phyloP scores from a whole-genome alignment of 139 green algal species.

The Choricystis sp. region DNA sequence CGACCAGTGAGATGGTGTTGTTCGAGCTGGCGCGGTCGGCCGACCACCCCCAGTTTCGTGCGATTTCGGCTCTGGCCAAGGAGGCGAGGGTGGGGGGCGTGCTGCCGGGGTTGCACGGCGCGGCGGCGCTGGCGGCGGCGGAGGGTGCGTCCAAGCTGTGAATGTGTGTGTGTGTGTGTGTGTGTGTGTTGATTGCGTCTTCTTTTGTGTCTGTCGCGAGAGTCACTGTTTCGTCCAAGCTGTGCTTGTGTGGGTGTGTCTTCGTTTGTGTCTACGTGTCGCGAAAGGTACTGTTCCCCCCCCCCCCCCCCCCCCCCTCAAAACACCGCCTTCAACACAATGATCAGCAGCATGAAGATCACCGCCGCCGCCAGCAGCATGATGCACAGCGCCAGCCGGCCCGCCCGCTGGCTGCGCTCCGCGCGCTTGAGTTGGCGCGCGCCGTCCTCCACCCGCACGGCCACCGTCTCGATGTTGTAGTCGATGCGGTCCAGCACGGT shows the following conservation, averaged over 20 bases:
- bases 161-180: too few species aligned
- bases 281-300: too few species aligned
- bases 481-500: constrained; percentile 91
- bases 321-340: constrained; percentile 16
- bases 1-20: constrained; percentile 36
- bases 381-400: constrained; percentile 72
- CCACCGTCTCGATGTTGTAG: constrained; percentile 70
- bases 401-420: constrained; percentile 76
- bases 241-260: neutral
- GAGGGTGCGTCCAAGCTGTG: too few species aligned
- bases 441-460: constrained; percentile 62
- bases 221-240: too few species aligned
- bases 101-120: neutral
- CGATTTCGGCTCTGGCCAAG: constrained; percentile 37
- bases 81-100: constrained; percentile 20
- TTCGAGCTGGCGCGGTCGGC: constrained; percentile 55
- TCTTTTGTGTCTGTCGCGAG: too few species aligned
- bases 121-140: too few species aligned
- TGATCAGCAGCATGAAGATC: constrained; percentile 74
- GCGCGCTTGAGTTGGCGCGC: constrained; percentile 72
- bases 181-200: too few species aligned
- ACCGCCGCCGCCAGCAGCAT: constrained; percentile 67
- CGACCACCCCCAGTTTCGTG: constrained; percentile 55
- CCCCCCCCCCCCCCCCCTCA: too few species aligned
- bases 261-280: neutral